These are phyloP conservation scores for Decorospora gaudefroyi DNA, from an alignment of 2,329 filamentous ascomycete species.

Conservation along the genomic window DNA sequence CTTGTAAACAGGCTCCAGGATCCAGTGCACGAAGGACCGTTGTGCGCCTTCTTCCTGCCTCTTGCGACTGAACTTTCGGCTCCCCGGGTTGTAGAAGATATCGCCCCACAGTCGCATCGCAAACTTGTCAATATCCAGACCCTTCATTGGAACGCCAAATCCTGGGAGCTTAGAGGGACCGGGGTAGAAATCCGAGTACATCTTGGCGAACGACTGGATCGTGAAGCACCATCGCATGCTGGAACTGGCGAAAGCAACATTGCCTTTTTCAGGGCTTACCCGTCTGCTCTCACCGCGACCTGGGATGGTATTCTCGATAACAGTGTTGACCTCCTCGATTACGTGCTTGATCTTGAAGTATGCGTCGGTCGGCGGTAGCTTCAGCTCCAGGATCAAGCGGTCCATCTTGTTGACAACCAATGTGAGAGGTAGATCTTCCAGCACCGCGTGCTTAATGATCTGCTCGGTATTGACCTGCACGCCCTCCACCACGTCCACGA, in stretches of 20 bases:
- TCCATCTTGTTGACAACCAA: conserved; percentile 98
- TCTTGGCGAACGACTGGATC: conserved; percentile 88
- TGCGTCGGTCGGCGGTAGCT: conserved; percentile 89
- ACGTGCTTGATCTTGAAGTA: conserved; percentile 99
- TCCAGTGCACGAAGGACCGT: conserved; percentile 89
- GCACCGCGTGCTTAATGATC: conserved; percentile 91
- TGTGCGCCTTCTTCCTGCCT: conserved; percentile 77
- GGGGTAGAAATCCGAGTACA: conserved; percentile 89
- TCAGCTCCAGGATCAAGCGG: conserved; percentile 88
- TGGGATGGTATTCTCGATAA: conserved; percentile 86
- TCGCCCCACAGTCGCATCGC: conserved; percentile 90
- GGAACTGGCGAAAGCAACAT: conserved; percentile 94
- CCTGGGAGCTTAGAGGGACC: conserved; percentile 51
- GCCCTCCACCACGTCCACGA: conserved; percentile 97
- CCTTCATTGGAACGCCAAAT: conserved; percentile 43
- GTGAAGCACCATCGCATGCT: conserved; percentile 98
- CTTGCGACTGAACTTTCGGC: conserved; percentile 90
- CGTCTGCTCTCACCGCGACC: conserved; percentile 77
- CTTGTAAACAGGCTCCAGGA: conserved; percentile 97
- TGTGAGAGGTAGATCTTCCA: conserved; percentile 86
- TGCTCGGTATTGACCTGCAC: conserved; percentile 98
- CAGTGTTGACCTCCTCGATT: conserved; percentile 96
- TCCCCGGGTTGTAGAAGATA: conserved; percentile 90
- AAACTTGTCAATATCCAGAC: conserved; percentile 78
- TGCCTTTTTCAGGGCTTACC: conserved; percentile 93